Conservation (phyloP, 345 rosid genomes). For the Bruguiera parviflora region DNA sequence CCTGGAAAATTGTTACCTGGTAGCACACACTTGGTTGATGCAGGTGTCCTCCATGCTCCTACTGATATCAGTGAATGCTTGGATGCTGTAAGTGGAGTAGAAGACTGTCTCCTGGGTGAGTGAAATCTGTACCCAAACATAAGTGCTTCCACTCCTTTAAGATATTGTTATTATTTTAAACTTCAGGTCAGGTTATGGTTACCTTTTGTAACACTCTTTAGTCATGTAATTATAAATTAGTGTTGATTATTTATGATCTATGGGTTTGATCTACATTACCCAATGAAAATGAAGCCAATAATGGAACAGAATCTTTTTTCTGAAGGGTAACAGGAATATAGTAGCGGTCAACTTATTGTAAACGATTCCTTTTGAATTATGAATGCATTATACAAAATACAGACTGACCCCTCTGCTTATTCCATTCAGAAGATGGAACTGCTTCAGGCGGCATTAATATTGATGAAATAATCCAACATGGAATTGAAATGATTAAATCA, state of each 20-base stretch:
- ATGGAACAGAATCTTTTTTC: too few relatives aligned
- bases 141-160: background rate
- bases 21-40: slow-evolving; percentile 20
- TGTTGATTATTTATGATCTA: too few relatives aligned
- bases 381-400: background rate
- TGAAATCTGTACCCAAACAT: slow-evolving; percentile 3
- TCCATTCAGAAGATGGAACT: slow-evolving; percentile 30
- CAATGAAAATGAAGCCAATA: too few relatives aligned
- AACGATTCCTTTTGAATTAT: background rate
- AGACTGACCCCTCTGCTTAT: slow-evolving; percentile 19
- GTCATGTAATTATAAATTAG: too few relatives aligned
- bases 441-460: slow-evolving; percentile 20
- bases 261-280: too few relatives aligned
- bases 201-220: background rate
- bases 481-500: slow-evolving; percentile 28
- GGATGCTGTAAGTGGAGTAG: slow-evolving; percentile 26
- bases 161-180: background rate
- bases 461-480: slow-evolving; percentile 21
- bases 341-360: too few relatives aligned
- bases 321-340: too few relatives aligned
- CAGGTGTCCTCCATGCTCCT: slow-evolving; percentile 19
- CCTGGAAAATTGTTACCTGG: slow-evolving; percentile 31
- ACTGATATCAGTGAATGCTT: slow-evolving; percentile 23
- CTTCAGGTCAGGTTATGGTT: background rate
- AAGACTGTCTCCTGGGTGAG: slow-evolving; percentile 40